These are phyloP conservation scores for Pestalotiopsis sp. DNA, from an alignment of 2,329 filamentous ascomycete genomes.

Conservation along the genomic window DNA sequence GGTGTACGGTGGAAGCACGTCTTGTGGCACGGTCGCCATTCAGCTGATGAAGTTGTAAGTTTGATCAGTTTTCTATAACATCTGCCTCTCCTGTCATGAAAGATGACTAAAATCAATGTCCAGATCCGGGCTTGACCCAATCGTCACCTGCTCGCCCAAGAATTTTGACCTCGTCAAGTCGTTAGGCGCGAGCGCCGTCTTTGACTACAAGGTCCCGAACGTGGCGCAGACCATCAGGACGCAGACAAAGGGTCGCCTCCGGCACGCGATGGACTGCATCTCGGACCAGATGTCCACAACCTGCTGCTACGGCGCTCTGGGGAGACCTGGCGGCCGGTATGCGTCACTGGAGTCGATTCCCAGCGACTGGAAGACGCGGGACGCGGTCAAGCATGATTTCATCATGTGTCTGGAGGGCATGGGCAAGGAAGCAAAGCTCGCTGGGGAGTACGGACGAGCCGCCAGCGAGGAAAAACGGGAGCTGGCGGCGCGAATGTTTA, in stretches of 20 bases:
- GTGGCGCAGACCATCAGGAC: slow-evolving; percentile 33
- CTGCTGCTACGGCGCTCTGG: slow-evolving; percentile 40
- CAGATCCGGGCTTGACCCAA: slow-evolving; percentile 38
- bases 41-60: slow-evolving; percentile 21
- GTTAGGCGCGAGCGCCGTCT: slow-evolving; percentile 45
- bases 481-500: too few species aligned
- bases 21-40: slow-evolving; percentile 15
- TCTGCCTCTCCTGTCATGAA: not conserved
- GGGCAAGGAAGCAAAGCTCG: slow-evolving; percentile 25
- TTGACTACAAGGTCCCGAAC: slow-evolving; percentile 44
- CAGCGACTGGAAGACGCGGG: slow-evolving; percentile 13
- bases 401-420: slow-evolving; percentile 29
- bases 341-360: slow-evolving; percentile 36
- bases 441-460: slow-evolving; percentile 16
- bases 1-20: slow-evolving; percentile 17
- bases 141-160: slow-evolving; percentile 46
- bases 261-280: slow-evolving; percentile 23
- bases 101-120: not conserved
- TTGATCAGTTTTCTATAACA: not conserved
- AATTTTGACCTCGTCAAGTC: slow-evolving; percentile 43
- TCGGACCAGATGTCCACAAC: slow-evolving; percentile 32
- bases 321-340: slow-evolving; percentile 41
- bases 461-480: not conserved
- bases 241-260: not conserved
- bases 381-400: slow-evolving; percentile 28